phyloP scores from a whole-genome alignment of 306 rosid species.

The Arachis hypogaea region DNA sequence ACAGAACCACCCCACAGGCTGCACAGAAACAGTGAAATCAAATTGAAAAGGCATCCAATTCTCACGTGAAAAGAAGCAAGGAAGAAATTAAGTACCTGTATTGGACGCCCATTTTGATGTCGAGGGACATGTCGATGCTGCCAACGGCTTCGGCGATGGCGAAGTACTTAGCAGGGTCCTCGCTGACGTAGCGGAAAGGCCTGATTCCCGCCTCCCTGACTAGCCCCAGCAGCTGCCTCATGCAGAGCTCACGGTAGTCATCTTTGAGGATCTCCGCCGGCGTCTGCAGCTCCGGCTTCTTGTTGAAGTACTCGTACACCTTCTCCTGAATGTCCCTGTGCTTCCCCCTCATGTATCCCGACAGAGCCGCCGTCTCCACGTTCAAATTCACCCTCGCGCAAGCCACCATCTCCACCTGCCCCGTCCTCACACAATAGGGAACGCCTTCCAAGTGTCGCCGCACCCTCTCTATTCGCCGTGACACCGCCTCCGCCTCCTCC shows the following conservation, averaged over 20 bases:
- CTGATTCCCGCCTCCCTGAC: conserved; percentile 78
- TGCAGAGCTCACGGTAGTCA: conserved; percentile 77
- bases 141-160: conserved; percentile 87
- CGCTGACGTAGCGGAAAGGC: conserved; percentile 57
- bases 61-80: too few relatives aligned
- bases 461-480: conserved; percentile 62
- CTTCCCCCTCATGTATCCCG: conserved; percentile 64
- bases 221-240: conserved; percentile 73
- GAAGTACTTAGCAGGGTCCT: conserved; percentile 76
- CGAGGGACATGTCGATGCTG: conserved; percentile 83
- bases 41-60: too few relatives aligned
- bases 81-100: conserved; percentile 55
- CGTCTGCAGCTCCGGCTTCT: conserved; percentile 77
- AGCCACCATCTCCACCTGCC: conserved; percentile 37
- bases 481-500: conserved; percentile 28
- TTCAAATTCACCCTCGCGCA: conserved; percentile 57
- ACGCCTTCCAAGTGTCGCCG: conserved; percentile 51
- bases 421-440: not conserved
- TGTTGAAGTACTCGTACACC: conserved; percentile 61
- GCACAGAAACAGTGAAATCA: conserved; percentile 2
- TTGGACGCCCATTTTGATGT: conserved; percentile 91
- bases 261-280: conserved; percentile 80
- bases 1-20: conserved; percentile 99
- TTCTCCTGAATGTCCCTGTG: conserved; percentile 73
- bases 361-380: conserved; percentile 49